Evolutionary conservation across 768 basidiomycete species (phyloP).

Genomic region (Dentipellis fragilis): DNA sequence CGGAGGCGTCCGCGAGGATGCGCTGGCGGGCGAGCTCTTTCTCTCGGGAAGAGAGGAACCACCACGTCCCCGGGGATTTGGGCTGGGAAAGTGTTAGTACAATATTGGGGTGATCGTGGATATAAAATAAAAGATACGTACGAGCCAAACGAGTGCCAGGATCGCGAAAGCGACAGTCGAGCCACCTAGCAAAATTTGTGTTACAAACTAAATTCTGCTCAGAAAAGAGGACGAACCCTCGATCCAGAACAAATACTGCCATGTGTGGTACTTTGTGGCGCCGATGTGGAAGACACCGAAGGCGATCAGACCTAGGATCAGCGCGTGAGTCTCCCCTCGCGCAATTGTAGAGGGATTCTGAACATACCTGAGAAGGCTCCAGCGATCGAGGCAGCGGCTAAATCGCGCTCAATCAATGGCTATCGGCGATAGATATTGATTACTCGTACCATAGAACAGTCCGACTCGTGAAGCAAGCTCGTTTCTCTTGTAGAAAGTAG

Average conservation of each 20-base stretch:
- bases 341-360: not conserved
- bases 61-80: not conserved
- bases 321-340: not conserved
- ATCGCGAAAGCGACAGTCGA: not conserved
- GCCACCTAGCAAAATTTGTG: not conserved
- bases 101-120: not conserved
- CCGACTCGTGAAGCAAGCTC: not conserved
- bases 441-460: not conserved
- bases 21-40: not conserved
- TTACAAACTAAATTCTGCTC: not conserved
- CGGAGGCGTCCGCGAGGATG: not conserved
- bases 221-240: not conserved
- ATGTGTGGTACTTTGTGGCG: not conserved
- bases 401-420: no score
- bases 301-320: not conserved
- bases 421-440: no score
- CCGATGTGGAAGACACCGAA: not conserved
- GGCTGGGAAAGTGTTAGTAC: not conserved
- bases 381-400: not conserved
- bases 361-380: not conserved
- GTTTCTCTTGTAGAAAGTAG: not conserved
- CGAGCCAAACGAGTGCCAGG: not conserved
- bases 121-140: not conserved
- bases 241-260: not conserved
- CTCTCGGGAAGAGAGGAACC: not conserved